These are phyloP conservation scores for Crataegus laevigata DNA, from an alignment of 306 rosid species.

Conservation along the genomic window DNA sequence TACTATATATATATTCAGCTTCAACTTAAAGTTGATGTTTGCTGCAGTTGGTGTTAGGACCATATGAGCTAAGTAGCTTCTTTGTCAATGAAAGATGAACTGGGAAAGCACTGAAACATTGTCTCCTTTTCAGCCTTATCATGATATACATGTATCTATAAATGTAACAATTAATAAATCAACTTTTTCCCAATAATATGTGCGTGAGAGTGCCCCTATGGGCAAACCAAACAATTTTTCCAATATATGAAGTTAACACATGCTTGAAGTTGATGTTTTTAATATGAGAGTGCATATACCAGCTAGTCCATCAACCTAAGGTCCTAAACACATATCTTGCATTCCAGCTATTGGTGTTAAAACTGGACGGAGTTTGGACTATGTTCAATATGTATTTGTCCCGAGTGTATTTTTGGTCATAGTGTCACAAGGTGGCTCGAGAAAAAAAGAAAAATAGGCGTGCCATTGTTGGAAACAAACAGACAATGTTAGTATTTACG, in stretches of 20 bases:
- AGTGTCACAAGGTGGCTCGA: too few relatives aligned
- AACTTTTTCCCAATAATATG: background rate
- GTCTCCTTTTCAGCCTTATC: background rate
- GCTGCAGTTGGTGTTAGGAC: background rate
- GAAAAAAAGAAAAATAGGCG: too few relatives aligned
- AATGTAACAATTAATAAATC: background rate
- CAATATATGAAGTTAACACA: background rate
- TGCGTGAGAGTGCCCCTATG: background rate
- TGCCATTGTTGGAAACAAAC: too few relatives aligned
- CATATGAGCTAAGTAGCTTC: background rate
- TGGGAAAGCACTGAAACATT: background rate
- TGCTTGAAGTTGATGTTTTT: too few relatives aligned
- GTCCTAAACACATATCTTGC: background rate
- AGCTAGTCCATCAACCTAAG: too few relatives aligned
- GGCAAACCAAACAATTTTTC: too few relatives aligned
- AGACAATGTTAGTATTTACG: too few relatives aligned
- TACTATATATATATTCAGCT: background rate
- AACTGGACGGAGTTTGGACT: too few relatives aligned
- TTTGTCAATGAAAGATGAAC: background rate
- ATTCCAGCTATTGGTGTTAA: background rate
- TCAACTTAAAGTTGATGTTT: background rate
- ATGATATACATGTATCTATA: background rate
- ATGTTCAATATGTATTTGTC: too few relatives aligned
- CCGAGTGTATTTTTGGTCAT: too few relatives aligned
- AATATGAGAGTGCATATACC: too few relatives aligned